Conservation (phyloP, 2,329 filamentous ascomycete species). For the Aspergillus flavus region DNA sequence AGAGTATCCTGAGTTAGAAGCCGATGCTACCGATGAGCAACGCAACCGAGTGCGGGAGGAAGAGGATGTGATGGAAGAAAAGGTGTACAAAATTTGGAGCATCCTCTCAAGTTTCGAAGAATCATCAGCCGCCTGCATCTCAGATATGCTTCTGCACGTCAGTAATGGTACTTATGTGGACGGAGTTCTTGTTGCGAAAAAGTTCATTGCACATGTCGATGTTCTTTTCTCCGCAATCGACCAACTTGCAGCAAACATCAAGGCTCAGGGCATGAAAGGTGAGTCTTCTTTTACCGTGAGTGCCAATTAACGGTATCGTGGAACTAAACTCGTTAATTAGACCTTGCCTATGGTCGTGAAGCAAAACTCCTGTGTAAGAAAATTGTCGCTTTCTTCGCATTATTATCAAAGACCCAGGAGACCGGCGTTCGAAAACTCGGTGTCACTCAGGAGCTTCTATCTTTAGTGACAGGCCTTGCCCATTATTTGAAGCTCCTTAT, state of each 20-base stretch:
- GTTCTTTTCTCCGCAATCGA: constrained; percentile 89
- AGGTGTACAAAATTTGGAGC: constrained; percentile 98
- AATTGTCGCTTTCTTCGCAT: constrained; percentile 94
- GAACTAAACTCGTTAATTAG: constrained; percentile 47
- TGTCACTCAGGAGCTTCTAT: constrained; percentile 97
- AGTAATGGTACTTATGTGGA: constrained; percentile 97
- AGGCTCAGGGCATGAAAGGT: constrained; percentile 73
- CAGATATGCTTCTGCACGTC: constrained; percentile 97
- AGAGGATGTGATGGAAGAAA: constrained; percentile 95
- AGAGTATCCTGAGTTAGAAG: constrained; percentile 49
- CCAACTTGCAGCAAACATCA: constrained; percentile 74
- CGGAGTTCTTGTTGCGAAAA: constrained; percentile 90
- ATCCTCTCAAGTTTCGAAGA: constrained; percentile 96
- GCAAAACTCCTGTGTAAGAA: constrained; percentile 99
- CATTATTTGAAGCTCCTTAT: constrained; percentile 98
- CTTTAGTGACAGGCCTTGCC: constrained; percentile 90
- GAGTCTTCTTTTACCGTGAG: constrained; percentile 35
- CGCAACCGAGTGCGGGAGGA: constrained; percentile 77
- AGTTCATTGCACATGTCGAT: constrained; percentile 95
- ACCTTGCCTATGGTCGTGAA: constrained; percentile 88
- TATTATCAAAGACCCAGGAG: constrained; percentile 93
- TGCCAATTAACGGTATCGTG: constrained; percentile 19
- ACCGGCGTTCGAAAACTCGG: constrained; percentile 86
- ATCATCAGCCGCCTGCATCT: constrained; percentile 96
- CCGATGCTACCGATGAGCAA: constrained; percentile 66